These are phyloP conservation scores for Pinus tabuliformis DNA, from an alignment of 75 land plant species.

Conservation along the genomic window DNA sequence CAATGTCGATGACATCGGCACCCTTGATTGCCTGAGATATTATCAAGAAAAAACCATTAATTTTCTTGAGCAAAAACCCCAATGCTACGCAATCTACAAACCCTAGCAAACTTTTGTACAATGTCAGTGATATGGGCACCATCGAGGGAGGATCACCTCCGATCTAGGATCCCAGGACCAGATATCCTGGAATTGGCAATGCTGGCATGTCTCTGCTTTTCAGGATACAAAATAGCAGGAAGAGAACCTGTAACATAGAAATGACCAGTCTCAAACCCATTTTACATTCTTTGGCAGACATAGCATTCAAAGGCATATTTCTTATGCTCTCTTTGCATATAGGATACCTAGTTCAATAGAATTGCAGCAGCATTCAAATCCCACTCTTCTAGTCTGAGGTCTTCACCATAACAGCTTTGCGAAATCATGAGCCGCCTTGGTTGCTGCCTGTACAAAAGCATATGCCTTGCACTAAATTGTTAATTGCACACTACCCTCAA, in stretches of 20 bases:
- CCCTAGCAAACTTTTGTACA: slow-evolving; percentile 7
- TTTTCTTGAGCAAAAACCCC: slow-evolving; percentile 16
- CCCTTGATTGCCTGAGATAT: no score
- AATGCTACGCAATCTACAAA: slow-evolving; percentile 4
- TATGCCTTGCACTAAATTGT: no score
- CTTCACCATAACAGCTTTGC: slow-evolving; percentile 80
- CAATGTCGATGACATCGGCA: slow-evolving; percentile 6
- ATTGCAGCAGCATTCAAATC: slow-evolving; percentile 78
- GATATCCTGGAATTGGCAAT: slow-evolving; percentile 73
- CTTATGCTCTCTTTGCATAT: slow-evolving; percentile 69
- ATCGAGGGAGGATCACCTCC: no score
- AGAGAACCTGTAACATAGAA: slow-evolving; percentile 30
- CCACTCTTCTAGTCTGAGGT: slow-evolving; percentile 50
- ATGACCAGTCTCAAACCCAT: slow-evolving; percentile 73
- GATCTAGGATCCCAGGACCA: slow-evolving; percentile 45
- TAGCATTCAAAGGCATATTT: slow-evolving; percentile 85
- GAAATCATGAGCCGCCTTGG: slow-evolving; percentile 64
- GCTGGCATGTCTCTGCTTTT: slow-evolving; percentile 37
- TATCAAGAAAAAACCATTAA: not conserved
- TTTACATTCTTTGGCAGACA: slow-evolving; percentile 71
- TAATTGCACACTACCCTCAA: no score
- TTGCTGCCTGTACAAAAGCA: slow-evolving; percentile 44
- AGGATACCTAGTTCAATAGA: slow-evolving; percentile 52
- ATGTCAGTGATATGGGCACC: slow-evolving; percentile 7
- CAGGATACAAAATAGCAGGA: slow-evolving; percentile 2